Percentiles rank a stretch among this genome's conserved stretches.
phyloP scores from a whole-genome alignment of 306 rosid genomes.

The Senna siamea region DNA sequence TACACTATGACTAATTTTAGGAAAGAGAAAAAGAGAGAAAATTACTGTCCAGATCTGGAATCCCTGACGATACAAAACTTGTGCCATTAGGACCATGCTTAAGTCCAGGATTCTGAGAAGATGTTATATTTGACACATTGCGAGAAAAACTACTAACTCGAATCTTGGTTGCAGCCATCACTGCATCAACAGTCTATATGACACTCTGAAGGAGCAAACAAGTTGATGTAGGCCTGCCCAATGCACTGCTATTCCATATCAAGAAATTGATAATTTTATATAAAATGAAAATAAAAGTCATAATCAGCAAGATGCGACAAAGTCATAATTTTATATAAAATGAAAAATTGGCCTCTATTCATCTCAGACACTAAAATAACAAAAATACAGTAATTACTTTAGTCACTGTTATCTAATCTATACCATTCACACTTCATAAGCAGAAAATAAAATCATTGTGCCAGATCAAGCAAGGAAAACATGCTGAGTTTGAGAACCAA shows the following conservation, averaged over 20 bases:
- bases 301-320: neutral
- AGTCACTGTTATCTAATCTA: no score
- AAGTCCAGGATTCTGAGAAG: slow-evolving; percentile 60
- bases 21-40: slow-evolving; percentile 24
- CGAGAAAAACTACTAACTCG: slow-evolving; percentile 81
- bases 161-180: slow-evolving; percentile 63
- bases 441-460: no score
- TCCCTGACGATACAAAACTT: slow-evolving; percentile 72
- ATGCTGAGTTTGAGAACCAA: neutral
- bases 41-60: slow-evolving; percentile 85
- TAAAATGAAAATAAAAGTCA: neutral
- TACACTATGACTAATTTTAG: slow-evolving; percentile 11
- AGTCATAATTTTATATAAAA: no score
- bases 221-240: neutral
- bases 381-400: neutral
- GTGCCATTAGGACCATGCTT: slow-evolving; percentile 86
- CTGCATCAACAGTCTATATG: slow-evolving; percentile 36
- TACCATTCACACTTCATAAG: no score
- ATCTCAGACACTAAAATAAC: no score
- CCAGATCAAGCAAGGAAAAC: no score
- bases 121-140: slow-evolving; percentile 48
- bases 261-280: neutral
- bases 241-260: neutral
- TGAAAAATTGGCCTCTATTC: neutral
- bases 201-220: slow-evolving; percentile 33